Base-by-base conservation (phyloP, 352 stramenopile genomes). In the Phytophthora pinifolia region DNA sequence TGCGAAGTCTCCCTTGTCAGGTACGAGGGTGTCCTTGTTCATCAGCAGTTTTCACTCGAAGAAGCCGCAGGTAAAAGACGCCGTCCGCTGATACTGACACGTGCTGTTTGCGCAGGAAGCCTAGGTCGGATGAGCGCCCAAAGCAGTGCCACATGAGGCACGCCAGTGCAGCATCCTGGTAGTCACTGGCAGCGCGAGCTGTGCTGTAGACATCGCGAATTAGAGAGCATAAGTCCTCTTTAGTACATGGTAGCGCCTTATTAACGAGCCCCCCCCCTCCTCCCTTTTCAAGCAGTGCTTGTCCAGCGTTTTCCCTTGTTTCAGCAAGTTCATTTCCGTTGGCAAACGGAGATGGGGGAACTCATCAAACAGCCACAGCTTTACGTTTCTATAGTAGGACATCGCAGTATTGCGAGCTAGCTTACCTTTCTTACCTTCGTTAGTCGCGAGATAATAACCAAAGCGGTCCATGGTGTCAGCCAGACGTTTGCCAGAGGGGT, bases 141-240 rank as follows among this genome's bases (percentile, higher is more conserved):
- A 79, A 77, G 6, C 70, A 44, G 44, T 70, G 68, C 62, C 56
- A 72, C 54, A 74, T 30, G 1, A 82, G 17, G 3, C 59, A 64
- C 2, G 72, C 17, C 2, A 76, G 36, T 1, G 59, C 61, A 9
- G 59, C 46, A 36, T 79, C 58, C 36, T 76, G 52, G 47, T 72
- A 74, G 50, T 76, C 68, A 0, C 17, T 18, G 2, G 22, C 18
- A 7, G 18, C 13, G 2, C 18, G 48, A 22, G 36, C 36, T 5
- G 17, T 56, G 31, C 17, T 47, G 17, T 56, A 56, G n/a, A 47
- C 48, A 45, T 56, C 42, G 1, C 30, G 29, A 22, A 59, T 56
- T 34, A 68, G 32, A 14, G 29, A 35, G 25, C 43, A 8, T 32
- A 68, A 35, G 43, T 70, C 41, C 4, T 53, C 35, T 30, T 76